phyloP scores from a whole-genome alignment of 2,329 filamentous ascomycete species.

The Alternaria rosae region DNA sequence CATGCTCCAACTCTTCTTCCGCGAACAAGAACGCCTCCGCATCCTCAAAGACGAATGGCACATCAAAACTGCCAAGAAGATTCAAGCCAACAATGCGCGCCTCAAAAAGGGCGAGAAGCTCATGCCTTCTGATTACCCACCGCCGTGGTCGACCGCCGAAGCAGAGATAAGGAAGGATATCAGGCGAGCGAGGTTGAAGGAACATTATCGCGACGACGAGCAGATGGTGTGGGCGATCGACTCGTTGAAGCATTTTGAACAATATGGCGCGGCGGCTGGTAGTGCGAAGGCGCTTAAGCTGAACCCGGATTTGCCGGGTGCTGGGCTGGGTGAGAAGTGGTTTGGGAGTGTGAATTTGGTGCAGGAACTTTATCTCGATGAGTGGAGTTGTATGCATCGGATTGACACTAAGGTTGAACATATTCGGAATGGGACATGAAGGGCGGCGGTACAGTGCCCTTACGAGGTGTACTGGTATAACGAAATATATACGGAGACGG shows the following conservation, averaged over 20 bases:
- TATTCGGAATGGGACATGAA: slow-evolving; percentile 10
- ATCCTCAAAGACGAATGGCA: slow-evolving; percentile 19
- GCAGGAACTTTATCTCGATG: slow-evolving; percentile 42
- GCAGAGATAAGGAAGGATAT: slow-evolving; percentile 32
- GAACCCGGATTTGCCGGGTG: slow-evolving; percentile 37
- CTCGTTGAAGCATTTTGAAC: slow-evolving; percentile 36
- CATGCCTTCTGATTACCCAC: slow-evolving; percentile 18
- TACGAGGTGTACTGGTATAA: too few relatives aligned
- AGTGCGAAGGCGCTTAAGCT: slow-evolving; percentile 21
- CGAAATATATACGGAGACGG: too few relatives aligned
- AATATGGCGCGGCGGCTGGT: slow-evolving; percentile 14
- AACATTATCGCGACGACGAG: slow-evolving; percentile 31
- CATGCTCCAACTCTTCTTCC: slow-evolving; percentile 41
- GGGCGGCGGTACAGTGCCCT: neutral
- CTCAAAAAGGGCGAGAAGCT: slow-evolving; percentile 26
- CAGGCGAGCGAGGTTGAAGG: slow-evolving; percentile 32
- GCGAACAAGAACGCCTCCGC: slow-evolving; percentile 33
- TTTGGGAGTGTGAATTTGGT: slow-evolving; percentile 39
- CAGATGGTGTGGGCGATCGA: slow-evolving; percentile 43
- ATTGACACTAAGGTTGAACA: slow-evolving; percentile 38
- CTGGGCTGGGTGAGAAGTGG: slow-evolving; percentile 41
- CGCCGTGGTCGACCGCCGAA: slow-evolving; percentile 19
- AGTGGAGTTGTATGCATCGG: slow-evolving; percentile 44
- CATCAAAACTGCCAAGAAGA: slow-evolving; percentile 8
- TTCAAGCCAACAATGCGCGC: slow-evolving; percentile 18